phyloP scores from a whole-genome alignment of 1,284 basidiomycete species.

The Quambalaria eucalypti region DNA sequence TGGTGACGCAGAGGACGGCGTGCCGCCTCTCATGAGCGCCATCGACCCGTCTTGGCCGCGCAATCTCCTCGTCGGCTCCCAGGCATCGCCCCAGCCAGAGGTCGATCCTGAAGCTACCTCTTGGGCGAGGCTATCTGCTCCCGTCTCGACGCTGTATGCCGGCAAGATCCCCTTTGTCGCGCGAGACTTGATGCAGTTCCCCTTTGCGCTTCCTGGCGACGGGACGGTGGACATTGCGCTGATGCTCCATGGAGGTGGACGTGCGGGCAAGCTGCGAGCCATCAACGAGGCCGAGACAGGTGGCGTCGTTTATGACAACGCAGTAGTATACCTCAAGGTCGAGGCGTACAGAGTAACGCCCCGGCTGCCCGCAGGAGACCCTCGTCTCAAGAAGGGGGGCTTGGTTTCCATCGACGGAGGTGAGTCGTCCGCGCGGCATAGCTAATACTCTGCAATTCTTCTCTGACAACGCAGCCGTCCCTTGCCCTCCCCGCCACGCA shows the following conservation, averaged over 20 bases:
- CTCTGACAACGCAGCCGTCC: conserved; percentile 17
- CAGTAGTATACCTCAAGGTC: conserved; percentile 36
- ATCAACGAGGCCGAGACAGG: conserved; percentile 31
- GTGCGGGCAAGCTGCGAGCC: conserved; percentile 27
- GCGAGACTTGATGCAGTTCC: conserved; percentile 42
- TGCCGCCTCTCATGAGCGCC: background rate
- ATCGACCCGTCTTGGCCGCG: conserved; percentile 27
- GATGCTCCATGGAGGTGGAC: conserved; percentile 26
- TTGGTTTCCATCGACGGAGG: background rate
- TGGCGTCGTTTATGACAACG: conserved; percentile 25
- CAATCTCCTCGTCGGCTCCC: background rate
- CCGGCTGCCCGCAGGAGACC: conserved; percentile 18
- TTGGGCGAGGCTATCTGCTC: conserved; percentile 25
- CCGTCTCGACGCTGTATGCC: conserved; percentile 33
- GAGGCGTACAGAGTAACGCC: conserved; percentile 41
- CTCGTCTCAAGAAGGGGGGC: conserved; percentile 13
- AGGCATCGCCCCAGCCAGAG: background rate
- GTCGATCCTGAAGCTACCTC: background rate
- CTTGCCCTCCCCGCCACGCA: conserved; percentile 66
- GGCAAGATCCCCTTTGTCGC: conserved; percentile 43
- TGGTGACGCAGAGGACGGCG: conserved; percentile 1
- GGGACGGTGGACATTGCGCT: conserved; percentile 33
- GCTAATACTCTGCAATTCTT: background rate
- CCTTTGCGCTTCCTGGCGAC: conserved; percentile 34
- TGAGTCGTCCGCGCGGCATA: background rate